Conservation (phyloP, 345 rosid genomes). For the Trapa bicornis region DNA sequence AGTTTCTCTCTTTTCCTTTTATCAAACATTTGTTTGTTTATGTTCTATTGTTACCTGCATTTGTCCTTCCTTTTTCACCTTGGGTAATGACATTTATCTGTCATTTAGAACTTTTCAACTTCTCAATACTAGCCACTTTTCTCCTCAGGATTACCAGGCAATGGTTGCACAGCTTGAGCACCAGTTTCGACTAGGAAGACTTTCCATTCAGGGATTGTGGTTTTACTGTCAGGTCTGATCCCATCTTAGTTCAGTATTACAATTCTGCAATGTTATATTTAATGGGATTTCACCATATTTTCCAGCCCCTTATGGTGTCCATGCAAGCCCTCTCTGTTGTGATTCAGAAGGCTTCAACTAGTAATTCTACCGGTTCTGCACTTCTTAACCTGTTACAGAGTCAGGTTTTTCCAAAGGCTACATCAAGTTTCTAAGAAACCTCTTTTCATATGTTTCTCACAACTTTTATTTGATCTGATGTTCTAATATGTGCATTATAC, state of each 20-base stretch:
- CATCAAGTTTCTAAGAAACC: not conserved
- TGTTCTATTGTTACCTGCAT: no score
- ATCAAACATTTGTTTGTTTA: not conserved
- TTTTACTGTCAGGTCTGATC: constrained; percentile 86
- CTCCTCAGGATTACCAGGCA: constrained; percentile 71
- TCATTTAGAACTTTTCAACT: not conserved
- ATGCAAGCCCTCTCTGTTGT: constrained; percentile 81
- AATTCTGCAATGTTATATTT: constrained; percentile 9
- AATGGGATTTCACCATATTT: constrained; percentile 13
- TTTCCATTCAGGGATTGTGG: constrained; percentile 95
- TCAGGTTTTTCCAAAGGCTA: constrained; percentile 37
- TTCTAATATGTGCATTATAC: constrained; percentile 20
- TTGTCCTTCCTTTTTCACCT: not conserved
- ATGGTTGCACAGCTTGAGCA: constrained; percentile 98
- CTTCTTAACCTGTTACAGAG: constrained; percentile 93
- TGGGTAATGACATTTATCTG: not conserved
- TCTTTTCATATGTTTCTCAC: not conserved
- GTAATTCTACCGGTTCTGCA: constrained; percentile 69
- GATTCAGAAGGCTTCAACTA: constrained; percentile 62
- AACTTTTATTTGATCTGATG: constrained; percentile 8
- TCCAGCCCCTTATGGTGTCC: constrained; percentile 84
- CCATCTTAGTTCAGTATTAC: constrained; percentile 7
- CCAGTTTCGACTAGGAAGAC: constrained; percentile 92
- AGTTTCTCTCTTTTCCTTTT: not conserved
- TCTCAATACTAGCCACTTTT: constrained; percentile 5